A percentile compares a stretch with the other conserved stretches of the same genome.
Conservation (phyloP, 225 moss, liverwort and hornwort species). For the Physcomitrellopsis africana region DNA sequence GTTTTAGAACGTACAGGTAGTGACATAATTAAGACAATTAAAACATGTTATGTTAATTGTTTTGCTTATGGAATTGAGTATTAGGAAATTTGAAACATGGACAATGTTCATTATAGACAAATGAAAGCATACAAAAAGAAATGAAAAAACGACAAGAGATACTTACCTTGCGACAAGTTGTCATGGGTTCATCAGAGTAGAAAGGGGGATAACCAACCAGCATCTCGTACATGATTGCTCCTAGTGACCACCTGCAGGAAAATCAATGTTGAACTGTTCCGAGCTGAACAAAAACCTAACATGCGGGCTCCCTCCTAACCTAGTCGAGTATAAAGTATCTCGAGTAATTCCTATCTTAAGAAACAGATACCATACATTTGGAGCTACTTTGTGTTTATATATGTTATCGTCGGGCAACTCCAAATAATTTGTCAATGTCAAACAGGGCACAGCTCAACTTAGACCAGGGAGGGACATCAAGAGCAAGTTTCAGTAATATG, state of each 20-base stretch:
- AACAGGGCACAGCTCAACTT: neutral
- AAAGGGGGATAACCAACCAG: conserved; percentile 99
- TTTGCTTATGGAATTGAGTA: neutral
- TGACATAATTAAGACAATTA: neutral
- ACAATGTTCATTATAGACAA: neutral
- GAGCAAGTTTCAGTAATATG: neutral
- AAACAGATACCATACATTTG: too few species aligned
- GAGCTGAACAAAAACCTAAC: neutral
- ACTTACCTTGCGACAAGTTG: conserved; percentile 95
- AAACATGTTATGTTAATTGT: conserved; percentile 13
- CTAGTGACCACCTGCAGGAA: conserved; percentile 93
- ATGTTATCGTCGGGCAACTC: too few species aligned
- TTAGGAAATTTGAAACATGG: neutral
- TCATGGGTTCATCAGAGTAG: conserved; percentile 99
- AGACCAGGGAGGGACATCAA: conserved; percentile 2
- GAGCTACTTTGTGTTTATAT: too few species aligned
- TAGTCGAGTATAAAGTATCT: too few species aligned
- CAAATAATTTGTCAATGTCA: too few species aligned
- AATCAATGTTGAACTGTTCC: conserved; percentile 25
- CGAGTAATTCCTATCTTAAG: too few species aligned
- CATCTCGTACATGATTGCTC: conserved; percentile 99
- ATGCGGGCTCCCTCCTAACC: neutral
- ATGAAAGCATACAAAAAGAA: neutral
- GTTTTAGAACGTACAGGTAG: neutral
- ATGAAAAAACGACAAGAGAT: conserved; percentile 6